A percentile compares a stretch with the other conserved stretches of the same genome.
Conservation (phyloP, 139 green algal genomes). For the Mychonastes homosphaera region DNA sequence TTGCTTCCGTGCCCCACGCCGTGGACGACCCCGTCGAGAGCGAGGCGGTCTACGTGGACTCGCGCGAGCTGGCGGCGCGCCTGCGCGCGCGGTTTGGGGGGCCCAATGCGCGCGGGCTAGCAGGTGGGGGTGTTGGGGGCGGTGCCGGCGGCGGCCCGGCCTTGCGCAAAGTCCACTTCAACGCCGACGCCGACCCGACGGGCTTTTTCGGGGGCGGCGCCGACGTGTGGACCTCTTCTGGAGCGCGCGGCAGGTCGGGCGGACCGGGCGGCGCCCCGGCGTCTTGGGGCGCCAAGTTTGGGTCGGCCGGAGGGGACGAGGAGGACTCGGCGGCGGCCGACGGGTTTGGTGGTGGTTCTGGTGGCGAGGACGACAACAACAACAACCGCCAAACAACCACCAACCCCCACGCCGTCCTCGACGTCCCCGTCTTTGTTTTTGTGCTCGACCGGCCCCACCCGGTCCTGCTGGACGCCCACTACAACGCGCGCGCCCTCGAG, state of each 20-base stretch:
- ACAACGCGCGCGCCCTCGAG: conserved; percentile 44
- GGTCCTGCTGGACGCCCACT: conserved; percentile 57
- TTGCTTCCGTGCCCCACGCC: conserved; percentile 12
- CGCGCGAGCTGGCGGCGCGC: conserved; percentile 19
- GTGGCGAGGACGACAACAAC: not conserved
- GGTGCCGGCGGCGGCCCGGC: too few species aligned
- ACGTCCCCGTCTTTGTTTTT: conserved; percentile 55
- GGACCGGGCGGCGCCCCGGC: too few species aligned
- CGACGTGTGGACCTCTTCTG: not conserved
- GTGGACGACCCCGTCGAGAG: conserved; percentile 16
- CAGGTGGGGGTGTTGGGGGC: not conserved
- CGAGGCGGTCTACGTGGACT: conserved; percentile 31
- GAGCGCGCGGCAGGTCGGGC: too few species aligned
- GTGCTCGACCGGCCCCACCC: conserved; percentile 30
- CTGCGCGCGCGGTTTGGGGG: conserved; percentile 21
- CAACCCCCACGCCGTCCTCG: conserved; percentile 7
- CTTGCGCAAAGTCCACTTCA: too few species aligned
- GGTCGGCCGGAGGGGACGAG: not conserved
- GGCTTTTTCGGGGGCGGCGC: too few species aligned
- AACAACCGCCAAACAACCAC: not conserved
- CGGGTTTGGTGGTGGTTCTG: not conserved
- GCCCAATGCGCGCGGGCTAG: not conserved
- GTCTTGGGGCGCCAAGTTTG: too few species aligned
- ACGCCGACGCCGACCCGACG: too few species aligned
- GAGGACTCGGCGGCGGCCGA: not conserved